Conservation (phyloP, 352 stramenopile genomes). For the Phytopythium sindhum region DNA sequence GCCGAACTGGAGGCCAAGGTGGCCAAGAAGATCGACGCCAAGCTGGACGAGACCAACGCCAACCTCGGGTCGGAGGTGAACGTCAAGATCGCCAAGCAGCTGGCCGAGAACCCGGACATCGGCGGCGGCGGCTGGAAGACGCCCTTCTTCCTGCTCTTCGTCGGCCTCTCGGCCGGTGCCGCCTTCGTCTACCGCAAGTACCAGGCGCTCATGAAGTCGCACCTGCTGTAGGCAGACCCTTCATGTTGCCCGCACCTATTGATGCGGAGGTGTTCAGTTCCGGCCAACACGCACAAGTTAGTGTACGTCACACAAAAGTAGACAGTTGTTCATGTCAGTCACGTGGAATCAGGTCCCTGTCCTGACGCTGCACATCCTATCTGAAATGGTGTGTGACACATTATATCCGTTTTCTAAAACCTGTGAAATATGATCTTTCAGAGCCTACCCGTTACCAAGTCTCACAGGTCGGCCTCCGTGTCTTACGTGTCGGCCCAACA, state of each 20-base stretch:
- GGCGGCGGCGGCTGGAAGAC: constrained; percentile 70
- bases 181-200: constrained; percentile 82
- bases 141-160: constrained; percentile 69
- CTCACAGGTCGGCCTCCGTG: not conserved
- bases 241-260: not conserved
- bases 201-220: constrained; percentile 81
- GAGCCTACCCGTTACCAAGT: not conserved
- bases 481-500: constrained; percentile 4
- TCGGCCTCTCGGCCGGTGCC: constrained; percentile 44
- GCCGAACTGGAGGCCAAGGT: constrained; percentile 68
- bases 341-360: not conserved
- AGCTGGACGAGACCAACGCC: constrained; percentile 55
- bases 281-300: not conserved
- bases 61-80: constrained; percentile 61
- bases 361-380: not conserved
- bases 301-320: not conserved
- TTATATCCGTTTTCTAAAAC: not conserved
- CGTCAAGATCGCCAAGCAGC: constrained; percentile 73
- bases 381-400: not conserved
- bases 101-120: constrained; percentile 66
- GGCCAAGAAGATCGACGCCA: constrained; percentile 54
- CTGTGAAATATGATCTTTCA: not conserved
- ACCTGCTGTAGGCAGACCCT: constrained; percentile 64
- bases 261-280: constrained; percentile 6
- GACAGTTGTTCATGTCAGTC: not conserved